Evolutionary conservation across 2,329 filamentous ascomycete species (phyloP), one percentile per base, ranked within the genome.

Genomic region (Colletotrichum euphorbiae): DNA sequence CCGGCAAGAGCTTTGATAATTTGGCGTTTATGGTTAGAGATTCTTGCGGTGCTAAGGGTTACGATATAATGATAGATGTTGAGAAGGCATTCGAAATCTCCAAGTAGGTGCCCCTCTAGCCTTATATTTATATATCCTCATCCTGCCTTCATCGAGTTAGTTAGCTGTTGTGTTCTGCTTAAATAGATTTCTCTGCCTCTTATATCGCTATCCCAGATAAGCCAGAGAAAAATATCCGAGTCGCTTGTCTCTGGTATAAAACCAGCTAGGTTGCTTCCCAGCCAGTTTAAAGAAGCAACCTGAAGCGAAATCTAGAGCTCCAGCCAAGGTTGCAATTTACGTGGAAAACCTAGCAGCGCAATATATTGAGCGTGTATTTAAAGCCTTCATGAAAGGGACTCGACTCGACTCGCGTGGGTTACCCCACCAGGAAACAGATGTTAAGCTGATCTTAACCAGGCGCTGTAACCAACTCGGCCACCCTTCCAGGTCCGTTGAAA

Each of bases 381-480:
- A 57, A 17, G 11, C 0, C n/a, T 3, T 6, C 1, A 17, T 54
- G 51, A 54, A 40, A 54, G 51, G 51, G 51, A 54, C 51, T 33
- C 40, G 51, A 54, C 51, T 40, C 51, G 51, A 54, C 51, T 54
- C 51, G 51, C 51, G 33, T 33, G 33, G 51, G 51, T 54, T 54
- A 33, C 51, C 51, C 51, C 51, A 54, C 33, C 51, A 54, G 51
- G 51, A 54, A 54, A 54, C 33, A 54, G 51, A 54, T 54, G 51
- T 54, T 54, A 40, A 54, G 51, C 51, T 54, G 51, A 54, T 33
- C 51, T 54, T 54, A 54, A 54, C 51, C 51, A 40, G 51, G 51
- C 51, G 51, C 51, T 33, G 40, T 54, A 54, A 54, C 51, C 51
- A 54, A 54, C 51, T 54, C 51, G 51, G 51, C 51, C 33, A 54